Evolutionary conservation across 371 early-diverging fungal genomes (phyloP), one percentile per base, ranked within the genome.

Genomic region (Blakeslea trispora): DNA sequence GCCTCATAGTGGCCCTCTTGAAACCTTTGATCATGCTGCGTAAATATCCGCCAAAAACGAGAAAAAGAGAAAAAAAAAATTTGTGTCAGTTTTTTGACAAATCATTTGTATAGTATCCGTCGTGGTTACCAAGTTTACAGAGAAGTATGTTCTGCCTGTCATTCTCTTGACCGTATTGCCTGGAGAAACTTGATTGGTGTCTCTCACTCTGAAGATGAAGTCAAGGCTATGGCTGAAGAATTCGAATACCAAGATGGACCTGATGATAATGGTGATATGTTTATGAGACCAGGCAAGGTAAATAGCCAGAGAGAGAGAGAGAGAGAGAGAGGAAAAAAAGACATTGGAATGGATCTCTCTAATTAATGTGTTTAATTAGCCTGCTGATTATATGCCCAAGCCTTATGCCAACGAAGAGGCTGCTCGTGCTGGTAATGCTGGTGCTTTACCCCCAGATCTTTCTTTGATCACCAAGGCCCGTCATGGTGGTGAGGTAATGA

Each of bases 111-210:
- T 59, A 93, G 94, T 68, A 89, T 97, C 50, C 95, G 97, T 67
- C 96, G 97, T 80, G 98, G 98, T 60, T 98, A 92, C 82, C 98
- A 96, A 73, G 98, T 98, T 28, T 98, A 96, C 86, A 91, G 91
- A 81, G 98, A 97, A 71, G 92, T 98, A 52, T 98, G 98, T 78
- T 83, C 98, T 50, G 91, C 95, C 43, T 98, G 98, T 82, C 98
- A 98, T 81, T 95, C 96, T 31, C 84, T 97, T 62, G 90, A 96
- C 51, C 90, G 90, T 58, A 85, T 97, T 59, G 85, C 92, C 66
- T 97, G 88, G 89, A 92, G 98, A 74, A 94, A 96, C 84, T 79
- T 97, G 70, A 87, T 97, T 24, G 93, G 85, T 47, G 96, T 96
- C 8, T 84, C 91, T 34, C 96, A 95, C 84, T 86, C 94, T 46